Base-by-base conservation (phyloP, 495 filamentous ascomycete species). In the Penicillium egyptiacum region DNA sequence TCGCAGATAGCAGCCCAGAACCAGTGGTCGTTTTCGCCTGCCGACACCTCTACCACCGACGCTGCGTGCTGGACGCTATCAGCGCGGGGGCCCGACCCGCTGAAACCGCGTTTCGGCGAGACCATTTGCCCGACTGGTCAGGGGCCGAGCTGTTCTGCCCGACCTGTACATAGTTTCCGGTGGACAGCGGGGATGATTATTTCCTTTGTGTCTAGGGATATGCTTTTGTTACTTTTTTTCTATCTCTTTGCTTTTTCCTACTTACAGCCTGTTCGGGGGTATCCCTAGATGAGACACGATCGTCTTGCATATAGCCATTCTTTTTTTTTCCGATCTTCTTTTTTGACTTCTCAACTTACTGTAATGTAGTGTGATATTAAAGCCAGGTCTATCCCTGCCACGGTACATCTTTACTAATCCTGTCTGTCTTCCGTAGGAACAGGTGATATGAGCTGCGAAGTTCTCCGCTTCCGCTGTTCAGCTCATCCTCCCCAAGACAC, bases 1-100 rank as follows among this genome's bases (percentile, higher is more conserved):
- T 45, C 30, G 51, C 25, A 30, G 42, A 31, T 0, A 45, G 19
- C 3, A 51, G 58, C 17, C 52, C 50, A 11, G 76, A 76, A 28
- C 71, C 77, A 0, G 63, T 75, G 12, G 70, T 83, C 14, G 74
- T 83, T 1, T 83, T 83, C 60, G 74, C 79, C n/a, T 83, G 80
- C 64, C 73, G 80, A 59, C 80, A 83, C 63, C 62, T 82, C 48
- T 83, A 76, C 59, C 80, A 83, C 61, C 78, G 75, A 19, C 68
- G 66, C 23, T 83, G 80, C 62, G 65, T 82, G 53, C 47, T 75
- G 57, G 63, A 74, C 10, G 51, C 65, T 3, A 58, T 62, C 37
- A 44, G 58, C 23, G 55, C 46, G 46, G 49, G 47, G 22, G 44
- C 39, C 56, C 54, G 70, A 53, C 55, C 64, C 57, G 50, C 59